phyloP scores from a whole-genome alignment of 2,329 filamentous ascomycete genomes.

The Sporothrix euskadiensis region DNA sequence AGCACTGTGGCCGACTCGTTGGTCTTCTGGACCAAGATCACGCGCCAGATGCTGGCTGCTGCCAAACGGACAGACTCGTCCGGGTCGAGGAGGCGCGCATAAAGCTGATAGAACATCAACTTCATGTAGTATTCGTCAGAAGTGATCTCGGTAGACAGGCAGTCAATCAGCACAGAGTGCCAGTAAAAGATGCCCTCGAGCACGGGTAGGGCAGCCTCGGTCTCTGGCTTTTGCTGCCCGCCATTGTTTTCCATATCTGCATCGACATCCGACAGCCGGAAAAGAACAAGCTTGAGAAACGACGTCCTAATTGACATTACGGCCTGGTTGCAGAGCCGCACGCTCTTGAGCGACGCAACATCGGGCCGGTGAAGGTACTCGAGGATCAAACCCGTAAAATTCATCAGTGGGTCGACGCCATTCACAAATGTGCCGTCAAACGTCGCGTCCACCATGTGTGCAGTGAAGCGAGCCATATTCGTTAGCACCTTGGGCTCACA shows the following conservation, averaged over 20 bases:
- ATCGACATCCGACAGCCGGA: conserved; percentile 82
- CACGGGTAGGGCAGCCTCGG: conserved; percentile 61
- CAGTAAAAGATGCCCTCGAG: conserved; percentile 89
- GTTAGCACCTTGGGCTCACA: conserved; percentile 81
- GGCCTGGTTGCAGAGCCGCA: conserved; percentile 86
- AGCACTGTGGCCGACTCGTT: conserved; percentile 75
- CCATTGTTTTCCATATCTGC: conserved; percentile 44
- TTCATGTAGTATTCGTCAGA: conserved; percentile 77
- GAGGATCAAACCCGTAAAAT: conserved; percentile 80
- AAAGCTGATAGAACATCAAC: conserved; percentile 89
- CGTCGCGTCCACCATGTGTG: conserved; percentile 82
- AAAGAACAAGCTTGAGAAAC: conserved; percentile 75
- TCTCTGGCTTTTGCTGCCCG: neutral
- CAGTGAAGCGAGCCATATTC: conserved; percentile 78
- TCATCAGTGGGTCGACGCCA: conserved; percentile 77
- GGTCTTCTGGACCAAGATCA: conserved; percentile 90
- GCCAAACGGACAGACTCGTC: conserved; percentile 67
- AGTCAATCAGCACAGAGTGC: conserved; percentile 85
- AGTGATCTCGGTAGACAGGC: conserved; percentile 62
- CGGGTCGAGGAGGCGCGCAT: conserved; percentile 78
- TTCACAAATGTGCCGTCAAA: conserved; percentile 97
- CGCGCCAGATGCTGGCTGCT: conserved; percentile 84
- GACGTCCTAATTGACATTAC: conserved; percentile 73
- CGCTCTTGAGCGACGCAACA: conserved; percentile 76
- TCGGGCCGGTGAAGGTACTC: conserved; percentile 89